phyloP scores from a whole-genome alignment of 2,329 filamentous ascomycete species.

The Fusarium domesticum region DNA sequence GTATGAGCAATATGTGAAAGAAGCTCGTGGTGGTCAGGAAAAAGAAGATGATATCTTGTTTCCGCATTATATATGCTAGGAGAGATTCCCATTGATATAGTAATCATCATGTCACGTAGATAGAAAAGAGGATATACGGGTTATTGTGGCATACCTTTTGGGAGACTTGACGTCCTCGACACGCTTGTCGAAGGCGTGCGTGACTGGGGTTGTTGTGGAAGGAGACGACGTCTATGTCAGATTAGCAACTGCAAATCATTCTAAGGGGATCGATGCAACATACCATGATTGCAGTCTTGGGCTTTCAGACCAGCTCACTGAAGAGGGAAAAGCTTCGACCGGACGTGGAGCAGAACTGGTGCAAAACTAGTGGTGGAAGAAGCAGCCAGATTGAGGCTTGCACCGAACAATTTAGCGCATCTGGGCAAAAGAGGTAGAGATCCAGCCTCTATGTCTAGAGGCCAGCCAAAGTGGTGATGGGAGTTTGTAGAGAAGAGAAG shows the following conservation, averaged over 20 bases:
- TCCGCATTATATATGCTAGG: slow-evolving; percentile 88
- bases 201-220: slow-evolving; percentile 67
- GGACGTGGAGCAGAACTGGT: too few species aligned
- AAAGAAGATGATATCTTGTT: slow-evolving; percentile 69
- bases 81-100: slow-evolving; percentile 99
- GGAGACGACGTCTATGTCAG: slow-evolving; percentile 62
- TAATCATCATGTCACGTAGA: slow-evolving; percentile 67
- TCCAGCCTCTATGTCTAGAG: slow-evolving; percentile 22
- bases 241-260: slow-evolving; percentile 17
- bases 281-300: slow-evolving; percentile 24
- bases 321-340: slow-evolving; percentile 15
- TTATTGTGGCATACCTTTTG: slow-evolving; percentile 69
- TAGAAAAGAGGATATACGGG: background rate
- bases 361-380: slow-evolving; percentile 6
- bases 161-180: slow-evolving; percentile 81
- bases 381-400: slow-evolving; percentile 22
- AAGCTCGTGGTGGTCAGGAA: slow-evolving; percentile 46
- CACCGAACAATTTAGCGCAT: slow-evolving; percentile 23
- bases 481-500: slow-evolving; percentile 15
- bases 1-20: slow-evolving; percentile 3
- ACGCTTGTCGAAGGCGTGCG: slow-evolving; percentile 74
- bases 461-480: slow-evolving; percentile 7
- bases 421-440: slow-evolving; percentile 17
- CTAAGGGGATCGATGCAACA: slow-evolving; percentile 13
- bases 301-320: slow-evolving; percentile 6